Base-by-base conservation (phyloP, 345 rosid genomes). In the Populus deltoides region DNA sequence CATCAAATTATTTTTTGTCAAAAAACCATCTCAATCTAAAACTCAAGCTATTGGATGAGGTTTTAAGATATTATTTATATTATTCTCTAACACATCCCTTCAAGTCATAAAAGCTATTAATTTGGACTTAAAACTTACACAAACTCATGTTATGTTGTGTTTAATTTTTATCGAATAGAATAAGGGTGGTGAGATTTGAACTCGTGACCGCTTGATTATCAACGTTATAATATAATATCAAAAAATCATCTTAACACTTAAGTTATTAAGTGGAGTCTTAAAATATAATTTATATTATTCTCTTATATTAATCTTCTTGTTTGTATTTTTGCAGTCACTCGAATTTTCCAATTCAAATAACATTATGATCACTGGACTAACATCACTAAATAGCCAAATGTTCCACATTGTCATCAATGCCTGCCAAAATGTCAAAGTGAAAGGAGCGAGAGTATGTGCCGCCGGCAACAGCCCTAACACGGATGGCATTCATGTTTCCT, bases 391-490 rank as follows among this genome's bases (percentile, higher is more conserved):
- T 29, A 77, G 70, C 47, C 80, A 70, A 43, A 41, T 31, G 61
- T 70, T 70, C 68, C 80, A 70, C 69, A 25, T 77, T 22, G 74
- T 61, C 24, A 43, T 77, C 62, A 43, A 59, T 2, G 47, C 62
- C 20, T 70, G 70, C 75, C 55, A 31, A 1, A 70, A 41, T 22
- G 75, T 77, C 47, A 70, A 33, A 12, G 18, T 77, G 10, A 31
- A 8, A 13, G 70, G 38, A 15, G 70, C 43, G 1, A 77, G 7
- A n/a, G 33, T 77, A 22, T 24, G 18, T 0, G 80, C 75, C 22
- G 35, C 80, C 3, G 76, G 63, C 1, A 25, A 16, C 2, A 78
- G 80, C 24, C 76, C 81, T 7, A 78, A 78, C 53, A 78, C 76
- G 1, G 81, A 72, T 6, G 72, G 76, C 5, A 72, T 78, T 12